phyloP scores from a whole-genome alignment of 2,329 filamentous ascomycete genomes.

The Calonectria hawksworthii region DNA sequence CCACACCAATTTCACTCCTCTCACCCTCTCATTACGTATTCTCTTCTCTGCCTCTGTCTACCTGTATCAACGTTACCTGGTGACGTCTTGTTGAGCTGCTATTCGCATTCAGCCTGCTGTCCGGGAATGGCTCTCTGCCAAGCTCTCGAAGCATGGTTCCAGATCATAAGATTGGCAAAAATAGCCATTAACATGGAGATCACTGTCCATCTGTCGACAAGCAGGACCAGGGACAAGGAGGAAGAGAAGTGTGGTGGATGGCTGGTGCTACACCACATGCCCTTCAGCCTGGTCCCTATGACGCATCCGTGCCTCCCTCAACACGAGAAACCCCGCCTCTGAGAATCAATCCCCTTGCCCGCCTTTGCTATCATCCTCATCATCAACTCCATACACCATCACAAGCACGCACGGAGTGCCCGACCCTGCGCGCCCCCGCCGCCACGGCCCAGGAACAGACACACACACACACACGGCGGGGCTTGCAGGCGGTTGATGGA shows the following conservation, averaged over 20 bases:
- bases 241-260: background rate
- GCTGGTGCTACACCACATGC: slow-evolving; percentile 11
- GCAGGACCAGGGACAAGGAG: slow-evolving; percentile 5
- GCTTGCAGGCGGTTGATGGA: slow-evolving; percentile 12
- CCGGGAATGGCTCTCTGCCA: background rate
- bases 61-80: background rate
- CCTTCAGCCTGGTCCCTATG: slow-evolving; percentile 11
- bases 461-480: slow-evolving; percentile 10
- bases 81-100: background rate
- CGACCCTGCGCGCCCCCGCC: slow-evolving; percentile 33
- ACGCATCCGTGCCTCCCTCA: slow-evolving; percentile 6
- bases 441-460: slow-evolving; percentile 21
- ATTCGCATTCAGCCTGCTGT: background rate
- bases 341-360: slow-evolving; percentile 18
- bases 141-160: background rate
- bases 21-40: slow-evolving; percentile 1
- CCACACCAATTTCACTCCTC: slow-evolving; percentile 1
- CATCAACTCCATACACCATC: slow-evolving; percentile 19
- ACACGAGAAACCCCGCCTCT: slow-evolving; percentile 23
- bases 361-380: slow-evolving; percentile 27
- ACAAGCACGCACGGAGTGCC: slow-evolving; percentile 36
- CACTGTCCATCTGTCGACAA: background rate
- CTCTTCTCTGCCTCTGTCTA: background rate
- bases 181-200: background rate
- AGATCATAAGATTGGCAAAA: background rate